phyloP scores from a whole-genome alignment of 2,329 filamentous ascomycete species.

The Epicoccum sorghinum region DNA sequence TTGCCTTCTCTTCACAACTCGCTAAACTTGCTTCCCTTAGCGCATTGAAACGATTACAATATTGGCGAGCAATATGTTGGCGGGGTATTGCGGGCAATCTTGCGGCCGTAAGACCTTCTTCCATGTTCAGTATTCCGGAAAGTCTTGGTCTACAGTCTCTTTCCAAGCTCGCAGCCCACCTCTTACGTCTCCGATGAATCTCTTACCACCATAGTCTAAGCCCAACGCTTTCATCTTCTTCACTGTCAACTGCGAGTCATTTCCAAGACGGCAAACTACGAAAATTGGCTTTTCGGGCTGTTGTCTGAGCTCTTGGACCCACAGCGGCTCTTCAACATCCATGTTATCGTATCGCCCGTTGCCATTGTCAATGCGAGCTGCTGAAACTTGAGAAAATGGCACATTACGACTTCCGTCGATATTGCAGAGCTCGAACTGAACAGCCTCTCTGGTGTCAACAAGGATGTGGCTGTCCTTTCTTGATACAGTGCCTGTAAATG shows the following conservation, averaged over 20 bases:
- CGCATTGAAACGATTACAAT: too few relatives aligned
- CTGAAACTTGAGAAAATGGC: slow-evolving; percentile 64
- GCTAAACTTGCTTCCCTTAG: too few relatives aligned
- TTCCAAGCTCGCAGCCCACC: slow-evolving; percentile 79
- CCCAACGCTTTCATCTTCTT: slow-evolving; percentile 69
- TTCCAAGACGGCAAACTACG: slow-evolving; percentile 75
- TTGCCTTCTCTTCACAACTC: too few relatives aligned
- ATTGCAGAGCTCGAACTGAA: slow-evolving; percentile 81
- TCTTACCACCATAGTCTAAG: slow-evolving; percentile 57
- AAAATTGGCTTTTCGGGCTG: slow-evolving; percentile 63
- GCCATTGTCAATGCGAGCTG: slow-evolving; percentile 23
- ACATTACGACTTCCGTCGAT: slow-evolving; percentile 78
- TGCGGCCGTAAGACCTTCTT: too few relatives aligned
- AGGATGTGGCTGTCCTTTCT: slow-evolving; percentile 60
- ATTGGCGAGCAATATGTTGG: not conserved
- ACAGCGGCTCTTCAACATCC: slow-evolving; percentile 25
- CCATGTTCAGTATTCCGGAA: slow-evolving; percentile 60
- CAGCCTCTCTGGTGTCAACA: slow-evolving; percentile 82
- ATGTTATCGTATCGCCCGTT: slow-evolving; percentile 8
- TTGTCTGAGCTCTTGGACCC: slow-evolving; percentile 37
- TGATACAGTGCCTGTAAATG: slow-evolving; percentile 39
- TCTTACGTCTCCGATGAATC: slow-evolving; percentile 72
- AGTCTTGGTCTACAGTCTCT: slow-evolving; percentile 65
- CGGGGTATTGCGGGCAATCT: not conserved
- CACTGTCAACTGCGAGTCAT: slow-evolving; percentile 76